These are phyloP conservation scores for Leptographium radiaticola DNA, from an alignment of 2,329 filamentous ascomycete species.

Conservation along the genomic window DNA sequence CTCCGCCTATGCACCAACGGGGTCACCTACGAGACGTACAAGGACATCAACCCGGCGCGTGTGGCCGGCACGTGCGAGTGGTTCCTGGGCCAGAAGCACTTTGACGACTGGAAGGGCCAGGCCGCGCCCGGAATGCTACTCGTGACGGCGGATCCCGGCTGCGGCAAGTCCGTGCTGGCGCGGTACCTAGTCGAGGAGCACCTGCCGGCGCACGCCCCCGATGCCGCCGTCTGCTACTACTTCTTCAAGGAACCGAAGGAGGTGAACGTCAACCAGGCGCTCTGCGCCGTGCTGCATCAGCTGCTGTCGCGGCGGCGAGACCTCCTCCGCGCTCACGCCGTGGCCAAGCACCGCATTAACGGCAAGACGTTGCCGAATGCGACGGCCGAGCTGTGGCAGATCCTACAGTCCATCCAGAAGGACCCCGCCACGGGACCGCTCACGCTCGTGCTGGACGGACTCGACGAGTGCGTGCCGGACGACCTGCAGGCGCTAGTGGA, in stretches of 20 bases:
- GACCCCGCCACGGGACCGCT: conserved; percentile 19
- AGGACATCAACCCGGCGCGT: conserved; percentile 14
- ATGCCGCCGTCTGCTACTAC: conserved; percentile 24
- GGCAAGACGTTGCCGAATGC: conserved; percentile 15
- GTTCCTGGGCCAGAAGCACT: conserved; percentile 19
- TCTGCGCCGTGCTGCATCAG: conserved; percentile 28
- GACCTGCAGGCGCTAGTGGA: background rate
- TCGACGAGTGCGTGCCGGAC: conserved; percentile 19
- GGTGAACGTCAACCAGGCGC: conserved; percentile 19
- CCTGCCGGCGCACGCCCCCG: conserved; percentile 11
- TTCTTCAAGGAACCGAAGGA: conserved; percentile 29
- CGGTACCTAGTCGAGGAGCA: conserved; percentile 19
- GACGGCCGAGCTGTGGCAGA: conserved; percentile 18
- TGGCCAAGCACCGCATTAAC: conserved; percentile 13
- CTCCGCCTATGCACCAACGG: too few species aligned
- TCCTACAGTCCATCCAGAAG: conserved; percentile 16
- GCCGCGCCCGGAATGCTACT: conserved; percentile 18
- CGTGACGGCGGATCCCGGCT: conserved; percentile 26
- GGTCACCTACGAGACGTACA: conserved; percentile 19
- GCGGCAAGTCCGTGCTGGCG: conserved; percentile 25
- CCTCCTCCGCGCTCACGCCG: conserved; percentile 21
- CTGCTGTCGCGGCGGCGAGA: conserved; percentile 19
- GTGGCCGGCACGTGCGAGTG: conserved; percentile 19
- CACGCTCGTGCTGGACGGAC: conserved; percentile 24
- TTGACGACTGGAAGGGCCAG: conserved; percentile 16